phyloP scores from a whole-genome alignment of 805 yeast species.

The Kodamaea restingae region DNA sequence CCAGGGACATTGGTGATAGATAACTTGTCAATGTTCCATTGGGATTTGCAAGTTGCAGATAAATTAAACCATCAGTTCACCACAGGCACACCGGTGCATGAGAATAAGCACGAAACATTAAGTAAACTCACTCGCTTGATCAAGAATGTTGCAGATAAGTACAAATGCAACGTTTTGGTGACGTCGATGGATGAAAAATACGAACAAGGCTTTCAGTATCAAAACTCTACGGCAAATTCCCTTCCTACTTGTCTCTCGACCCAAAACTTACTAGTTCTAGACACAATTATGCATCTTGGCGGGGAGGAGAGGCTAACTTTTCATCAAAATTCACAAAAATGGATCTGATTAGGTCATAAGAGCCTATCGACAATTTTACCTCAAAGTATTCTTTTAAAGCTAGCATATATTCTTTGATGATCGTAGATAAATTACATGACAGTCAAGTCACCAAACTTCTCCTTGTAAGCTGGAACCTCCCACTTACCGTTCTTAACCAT shows the following conservation, averaged over 20 bases:
- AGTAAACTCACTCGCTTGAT: slow-evolving; percentile 7
- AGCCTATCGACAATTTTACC: too few relatives aligned
- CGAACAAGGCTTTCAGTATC: slow-evolving; percentile 27
- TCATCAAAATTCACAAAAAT: not conserved
- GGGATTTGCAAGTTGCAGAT: slow-evolving; percentile 21
- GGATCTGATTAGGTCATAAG: not conserved
- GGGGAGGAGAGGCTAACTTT: not conserved
- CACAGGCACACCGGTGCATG: slow-evolving; percentile 9
- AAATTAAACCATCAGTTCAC: slow-evolving; percentile 6
- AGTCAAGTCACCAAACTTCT: slow-evolving; percentile 95
- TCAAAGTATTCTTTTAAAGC: not conserved
- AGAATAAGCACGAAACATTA: not conserved
- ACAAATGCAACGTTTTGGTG: slow-evolving; percentile 25
- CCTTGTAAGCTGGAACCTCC: slow-evolving; percentile 97
- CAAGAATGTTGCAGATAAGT: slow-evolving; percentile 14
- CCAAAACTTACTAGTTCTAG: not conserved
- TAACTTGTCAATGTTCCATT: slow-evolving; percentile 33
- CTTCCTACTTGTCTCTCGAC: not conserved
- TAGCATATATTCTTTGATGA: not conserved
- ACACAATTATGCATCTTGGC: not conserved
- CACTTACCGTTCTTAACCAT: slow-evolving; percentile 96
- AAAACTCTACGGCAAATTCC: not conserved
- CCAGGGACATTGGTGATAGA: slow-evolving; percentile 25
- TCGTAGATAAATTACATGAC: slow-evolving; percentile 55
- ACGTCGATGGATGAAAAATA: slow-evolving; percentile 26